phyloP scores from a whole-genome alignment of 2,329 filamentous ascomycete species.

The Biscogniauxia mediterranea region DNA sequence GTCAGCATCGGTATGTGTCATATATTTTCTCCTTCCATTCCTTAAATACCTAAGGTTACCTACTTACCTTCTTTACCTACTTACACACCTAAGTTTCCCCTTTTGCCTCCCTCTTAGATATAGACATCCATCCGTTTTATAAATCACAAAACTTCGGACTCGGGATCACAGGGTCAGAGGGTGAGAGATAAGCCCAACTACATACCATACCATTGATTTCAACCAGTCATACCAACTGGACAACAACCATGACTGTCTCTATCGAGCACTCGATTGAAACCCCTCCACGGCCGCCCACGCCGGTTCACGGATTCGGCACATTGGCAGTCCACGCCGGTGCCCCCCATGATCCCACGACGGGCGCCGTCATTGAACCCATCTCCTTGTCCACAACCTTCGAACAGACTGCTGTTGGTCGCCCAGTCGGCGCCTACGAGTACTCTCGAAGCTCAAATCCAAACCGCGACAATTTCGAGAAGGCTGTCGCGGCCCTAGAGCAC shows the following conservation, averaged over 20 bases:
- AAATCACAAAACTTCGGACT: no score
- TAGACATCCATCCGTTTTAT: no score
- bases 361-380: constrained; percentile 94
- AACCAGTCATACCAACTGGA: neutral
- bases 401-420: constrained; percentile 84
- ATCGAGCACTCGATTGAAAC: constrained; percentile 58
- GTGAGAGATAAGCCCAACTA: neutral
- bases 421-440: constrained; percentile 89
- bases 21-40: neutral
- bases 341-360: constrained; percentile 85
- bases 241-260: constrained; percentile 25
- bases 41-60: neutral
- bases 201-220: neutral
- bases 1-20: neutral
- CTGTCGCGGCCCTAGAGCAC: constrained; percentile 88
- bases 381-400: constrained; percentile 95
- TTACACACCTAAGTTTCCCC: no score
- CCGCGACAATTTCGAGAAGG: constrained; percentile 88
- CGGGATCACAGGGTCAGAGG: no score
- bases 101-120: no score
- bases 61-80: no score
- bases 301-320: constrained; percentile 82
- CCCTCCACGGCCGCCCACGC: constrained; percentile 69
- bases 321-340: constrained; percentile 92
- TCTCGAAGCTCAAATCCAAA: constrained; percentile 93